These are phyloP conservation scores for Camelina neglecta DNA, from an alignment of 345 rosid genomes.

Conservation along the genomic window DNA sequence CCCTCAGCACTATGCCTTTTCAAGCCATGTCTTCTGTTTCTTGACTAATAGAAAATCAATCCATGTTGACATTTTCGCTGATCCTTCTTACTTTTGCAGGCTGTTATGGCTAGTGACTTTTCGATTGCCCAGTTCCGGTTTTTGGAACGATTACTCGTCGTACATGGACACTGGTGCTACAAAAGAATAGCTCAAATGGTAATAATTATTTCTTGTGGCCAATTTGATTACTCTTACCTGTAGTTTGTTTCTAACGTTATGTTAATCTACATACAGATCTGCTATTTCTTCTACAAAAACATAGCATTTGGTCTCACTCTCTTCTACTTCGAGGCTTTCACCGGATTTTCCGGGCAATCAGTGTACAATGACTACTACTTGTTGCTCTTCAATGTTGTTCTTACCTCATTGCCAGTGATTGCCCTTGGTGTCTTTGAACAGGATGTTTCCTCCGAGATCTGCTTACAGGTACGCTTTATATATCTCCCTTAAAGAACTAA, in stretches of 20 bases:
- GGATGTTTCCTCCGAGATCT: constrained; percentile 89
- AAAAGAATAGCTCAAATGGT: constrained; percentile 98
- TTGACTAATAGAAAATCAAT: background rate
- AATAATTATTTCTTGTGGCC: constrained; percentile 40
- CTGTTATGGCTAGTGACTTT: constrained; percentile 99
- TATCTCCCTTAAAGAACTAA: constrained; percentile 3
- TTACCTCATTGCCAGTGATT: constrained; percentile 90
- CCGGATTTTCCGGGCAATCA: constrained; percentile 93
- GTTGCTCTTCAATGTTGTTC: constrained; percentile 84
- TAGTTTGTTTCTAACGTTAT: constrained; percentile 23
- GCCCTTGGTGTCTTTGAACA: constrained; percentile 98
- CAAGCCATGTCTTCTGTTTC: constrained; percentile 11
- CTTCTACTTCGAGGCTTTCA: constrained; percentile 93
- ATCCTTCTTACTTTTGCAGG: constrained; percentile 53
- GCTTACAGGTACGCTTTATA: constrained; percentile 79
- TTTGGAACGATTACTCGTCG: constrained; percentile 92
- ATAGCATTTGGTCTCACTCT: constrained; percentile 95
- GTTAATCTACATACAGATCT: constrained; percentile 61
- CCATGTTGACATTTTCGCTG: background rate
- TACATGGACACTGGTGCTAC: constrained; percentile 99
- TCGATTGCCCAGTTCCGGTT: constrained; percentile 92
- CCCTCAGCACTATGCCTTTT: constrained; percentile 23
- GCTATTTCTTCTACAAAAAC: constrained; percentile 99
- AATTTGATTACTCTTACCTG: background rate
- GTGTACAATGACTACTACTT: constrained; percentile 92